Evolutionary conservation across 2,329 filamentous ascomycete genomes (phyloP).

Genomic region (Cercospora beticola): DNA sequence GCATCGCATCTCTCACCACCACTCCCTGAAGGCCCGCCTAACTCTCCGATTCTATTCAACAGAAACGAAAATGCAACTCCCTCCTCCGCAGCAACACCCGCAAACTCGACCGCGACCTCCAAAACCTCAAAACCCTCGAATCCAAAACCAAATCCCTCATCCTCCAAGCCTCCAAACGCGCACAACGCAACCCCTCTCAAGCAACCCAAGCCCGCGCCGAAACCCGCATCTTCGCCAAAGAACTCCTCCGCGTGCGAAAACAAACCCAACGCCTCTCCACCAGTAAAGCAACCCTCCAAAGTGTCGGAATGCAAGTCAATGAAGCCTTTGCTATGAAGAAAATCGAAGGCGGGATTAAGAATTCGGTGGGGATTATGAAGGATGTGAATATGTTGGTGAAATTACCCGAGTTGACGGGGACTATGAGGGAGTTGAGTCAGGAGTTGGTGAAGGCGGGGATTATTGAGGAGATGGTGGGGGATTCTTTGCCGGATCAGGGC

Average conservation of each 20-base stretch:
- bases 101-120: slow-evolving; percentile 91
- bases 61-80: slow-evolving; percentile 94
- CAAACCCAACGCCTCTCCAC: slow-evolving; percentile 74
- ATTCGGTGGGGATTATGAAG: slow-evolving; percentile 91
- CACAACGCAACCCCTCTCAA: slow-evolving; percentile 74
- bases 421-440: slow-evolving; percentile 82
- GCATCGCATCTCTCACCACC: no score
- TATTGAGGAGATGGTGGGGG: slow-evolving; percentile 95
- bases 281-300: slow-evolving; percentile 85
- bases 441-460: slow-evolving; percentile 94
- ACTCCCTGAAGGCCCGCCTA: no score
- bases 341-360: slow-evolving; percentile 88
- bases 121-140: slow-evolving; percentile 74
- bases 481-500: slow-evolving; percentile 74
- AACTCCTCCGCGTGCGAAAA: slow-evolving; percentile 80
- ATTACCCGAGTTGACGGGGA: slow-evolving; percentile 80
- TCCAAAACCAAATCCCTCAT: slow-evolving; percentile 83
- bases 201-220: slow-evolving; percentile 77
- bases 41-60: slow-evolving; percentile 37
- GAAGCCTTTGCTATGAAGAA: slow-evolving; percentile 94
- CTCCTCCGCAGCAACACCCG: slow-evolving; percentile 87
- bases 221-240: slow-evolving; percentile 82
- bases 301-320: slow-evolving; percentile 95
- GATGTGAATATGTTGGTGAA: slow-evolving; percentile 85
- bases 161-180: slow-evolving; percentile 75